Evolutionary conservation across 495 filamentous ascomycete species (phyloP), one percentile per base, ranked within the genome.

Genomic region (Alectoria sarmentosa): DNA sequence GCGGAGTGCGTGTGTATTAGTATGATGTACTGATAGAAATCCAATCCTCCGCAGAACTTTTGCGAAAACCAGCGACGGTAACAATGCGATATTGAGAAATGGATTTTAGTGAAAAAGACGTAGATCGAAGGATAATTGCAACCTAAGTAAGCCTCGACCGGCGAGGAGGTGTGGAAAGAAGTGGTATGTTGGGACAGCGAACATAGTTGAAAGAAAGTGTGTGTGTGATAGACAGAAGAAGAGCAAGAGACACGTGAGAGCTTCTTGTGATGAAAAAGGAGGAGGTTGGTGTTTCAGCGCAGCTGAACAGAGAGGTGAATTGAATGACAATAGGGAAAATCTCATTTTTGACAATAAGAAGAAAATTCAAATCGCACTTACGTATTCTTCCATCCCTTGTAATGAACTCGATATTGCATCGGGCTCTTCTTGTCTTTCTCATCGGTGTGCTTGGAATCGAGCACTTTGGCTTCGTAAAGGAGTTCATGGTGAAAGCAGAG

Each of bases 381-480:
- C 86, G 91, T 96, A 73, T 90, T 90, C 78, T 98, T 98, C 94
- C 94, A 98, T 66, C 94, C 94, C 74, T 97, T 97, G 78, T 98
- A 98, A 75, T 98, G 94, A 57, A 98, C 91, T 67, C 89, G 89
- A 74, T 94, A 98, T 72, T 89, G 85, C 65, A 82, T 88, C 49
- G 86, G 82, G 56, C 87, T 90, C 70, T 88, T 89, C 75, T 86
- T 86, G 75, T 90, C 87, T 30, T 83, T 84, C 15, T 80, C 77
- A 49, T 89, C 80, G 55, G 82, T 81, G 60, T 85, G 82, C 62
- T 81, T 82, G 39, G 83, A 74, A 52, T 97, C 93, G 42, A 96
- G 79, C 49, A 98, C 87, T 76, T 97, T 97, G 64, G 94, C 93
- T 76, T 98, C 94, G 73, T 98, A 98, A 23, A 98, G 84, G 72